Evolutionary conservation across 2,329 filamentous ascomycete species (phyloP), one percentile per base, ranked within the genome.

Genomic region (Colletotrichum phormii): DNA sequence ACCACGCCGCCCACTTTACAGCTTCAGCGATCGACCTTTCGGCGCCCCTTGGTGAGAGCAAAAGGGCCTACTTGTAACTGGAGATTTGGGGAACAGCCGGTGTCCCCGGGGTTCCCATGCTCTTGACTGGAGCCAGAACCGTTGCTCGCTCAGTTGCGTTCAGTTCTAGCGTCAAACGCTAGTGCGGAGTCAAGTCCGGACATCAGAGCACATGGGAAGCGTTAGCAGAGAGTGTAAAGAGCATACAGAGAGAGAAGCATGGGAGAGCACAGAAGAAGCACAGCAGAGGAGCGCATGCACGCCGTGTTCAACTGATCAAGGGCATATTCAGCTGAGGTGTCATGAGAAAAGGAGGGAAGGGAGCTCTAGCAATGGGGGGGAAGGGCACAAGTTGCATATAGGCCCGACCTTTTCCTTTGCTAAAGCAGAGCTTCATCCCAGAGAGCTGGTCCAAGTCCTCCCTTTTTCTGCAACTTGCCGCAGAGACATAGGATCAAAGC

Each of bases 121-220:
- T 71, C 55, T 61, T 53, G 26, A 64, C 66, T 51, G 29, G 46
- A 60, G 46, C 66, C 65, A 64, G 31, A 60, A 60, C 29, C 66
- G 31, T 71, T 49, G 49, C 37, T 7, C 64, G 71, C 67, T 71
- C 67, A 60, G 66, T 55, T 35, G 71, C 33, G 33, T 49, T 53
- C 53, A 53, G 51, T 22, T 71, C 55, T 73, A 73, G 71, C 71
- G 66, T 73, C 71, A 73, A 73, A 73, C 71, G 66, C 61, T 71
- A 65, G 71, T 71, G 71, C 60, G 49, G 61, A 71, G 60, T 57
- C 71, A 57, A 58, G 66, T 73, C 71, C 55, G 55, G 29, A 73
- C 55, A 61, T 70, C 71, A 73, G 71, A 70, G 66, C 71, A 61
- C 66, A 26, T 33, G 24, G 24, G 29, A 22, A 31, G 33, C 54